Evolutionary conservation across 805 yeast species (phyloP), one percentile per base, ranked within the genome.

Genomic region (Myxozyma vanderwaltii): DNA sequence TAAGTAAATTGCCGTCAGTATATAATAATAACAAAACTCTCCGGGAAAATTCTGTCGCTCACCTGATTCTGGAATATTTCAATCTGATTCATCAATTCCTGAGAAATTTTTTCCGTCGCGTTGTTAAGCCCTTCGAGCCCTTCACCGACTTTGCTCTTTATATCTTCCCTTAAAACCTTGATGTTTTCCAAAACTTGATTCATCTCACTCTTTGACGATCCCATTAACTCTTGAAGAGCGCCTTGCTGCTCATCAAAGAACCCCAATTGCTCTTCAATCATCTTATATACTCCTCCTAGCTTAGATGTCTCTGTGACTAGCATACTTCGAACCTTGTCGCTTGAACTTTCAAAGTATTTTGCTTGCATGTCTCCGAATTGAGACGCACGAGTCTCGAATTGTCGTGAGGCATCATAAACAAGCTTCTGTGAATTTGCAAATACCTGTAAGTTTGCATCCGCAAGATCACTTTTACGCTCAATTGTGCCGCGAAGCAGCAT

Each of bases 401-500:
- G 82, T 74, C 53, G 84, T 72, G 65, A 81, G 81, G 67, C 77
- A 75, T 59, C 83, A 77, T 49, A 80, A 69, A 43, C 83, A 74
- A 58, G 76, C 77, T 35, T 48, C 36, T 64, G 64, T n/a, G 59
- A 45, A 19, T 65, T 38, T n/a, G 35, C 51, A 36, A 64, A 61
- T 8, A 44, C 48, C 12, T 27, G 38, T 17, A 35, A 24, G 51
- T 63, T 64, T 10, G 51, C 26, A n/a, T 29, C 38, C 15, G 61
- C 67, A 10, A 59, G 35, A 15, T 57, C 58, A 17, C 29, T 23
- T 36, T 62, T 53, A 13, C 57, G 58, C 23, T 65, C 61, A 7
- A 70, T 55, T 24, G 58, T 63, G 39, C 48, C 61, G 36, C 59
- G 61, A 40, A 70, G 59, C 13, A 23, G 19, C 26, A 46, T 53